Evolutionary conservation across 208 protist species (phyloP), one percentile per base, ranked within the genome.

Genomic region (Endotrypanum monterogeii): DNA sequence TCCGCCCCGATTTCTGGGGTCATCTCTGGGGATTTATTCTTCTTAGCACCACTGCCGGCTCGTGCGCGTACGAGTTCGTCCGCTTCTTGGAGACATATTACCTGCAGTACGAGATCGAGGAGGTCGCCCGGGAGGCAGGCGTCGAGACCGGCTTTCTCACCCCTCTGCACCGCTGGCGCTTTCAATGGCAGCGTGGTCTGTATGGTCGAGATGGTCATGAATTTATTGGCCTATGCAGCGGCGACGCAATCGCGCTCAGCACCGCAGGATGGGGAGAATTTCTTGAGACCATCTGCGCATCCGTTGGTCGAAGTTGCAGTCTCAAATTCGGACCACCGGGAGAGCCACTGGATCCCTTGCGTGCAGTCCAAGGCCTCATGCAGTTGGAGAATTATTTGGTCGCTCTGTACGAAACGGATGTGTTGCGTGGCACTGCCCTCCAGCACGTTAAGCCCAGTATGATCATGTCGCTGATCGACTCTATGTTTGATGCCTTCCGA

Each of bases 321-420:
- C 50, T 83, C 20, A 83, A 83, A 48, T 72, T 79, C 41, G 76
- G 74, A 25, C 66, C 56, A 8, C 63, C 60, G 25, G 81, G 76
- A 3, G 51, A 73, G 39, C 78, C 82, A n/a, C 85, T 89, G 72
- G 82, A 92, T 76, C 83, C 78, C 35, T 70, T 93, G 71, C 83
- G 83, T 25, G 88, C 90, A 9, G 71, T 92, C 41, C 88, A 93
- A 61, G 82, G 85, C 1, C 83, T 93, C 39, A 86, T 94, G 83
- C 82, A 89, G 66, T 79, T 87, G 41, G 91, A 96, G 39, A 96
- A 96, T 71, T 91, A 86, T 51, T 62, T 94, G 58, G 85, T 93
- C 44, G 76, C 88, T 2, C 44, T 96, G n/a, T 71, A 93, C 57
- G 82, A 94, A 25, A 60, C 67, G 9, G 83, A 79, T 23, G 68